A percentile compares a stretch with the other conserved stretches of the same genome.
phyloP scores from a whole-genome alignment of 192 early-diverging fungal species.

The Gryganskiella cystojenkinii region DNA sequence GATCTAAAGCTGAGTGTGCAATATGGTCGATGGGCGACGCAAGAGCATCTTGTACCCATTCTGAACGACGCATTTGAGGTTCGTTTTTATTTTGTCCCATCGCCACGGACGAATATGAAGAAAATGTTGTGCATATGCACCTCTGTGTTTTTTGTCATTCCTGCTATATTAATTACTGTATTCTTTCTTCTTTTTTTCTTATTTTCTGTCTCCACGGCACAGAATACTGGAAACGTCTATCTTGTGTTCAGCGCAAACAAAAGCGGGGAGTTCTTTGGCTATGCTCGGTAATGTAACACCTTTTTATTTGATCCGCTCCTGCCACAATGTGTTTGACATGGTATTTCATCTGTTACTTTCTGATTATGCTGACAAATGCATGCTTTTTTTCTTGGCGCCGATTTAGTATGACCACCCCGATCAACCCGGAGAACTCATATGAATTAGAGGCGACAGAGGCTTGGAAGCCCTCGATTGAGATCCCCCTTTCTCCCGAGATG shows the following conservation, averaged over 20 bases:
- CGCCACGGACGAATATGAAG: not conserved
- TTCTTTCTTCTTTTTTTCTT: not conserved
- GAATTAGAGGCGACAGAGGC: constrained; percentile 30
- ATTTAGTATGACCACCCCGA: constrained; percentile 47
- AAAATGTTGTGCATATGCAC: not conserved
- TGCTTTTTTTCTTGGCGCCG: no score
- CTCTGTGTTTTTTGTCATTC: not conserved
- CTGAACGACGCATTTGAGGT: constrained; percentile 60
- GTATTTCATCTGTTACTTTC: not conserved
- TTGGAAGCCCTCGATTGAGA: constrained; percentile 36
- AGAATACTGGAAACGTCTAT: constrained; percentile 57
- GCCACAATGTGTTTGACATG: not conserved
- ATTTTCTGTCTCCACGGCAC: not conserved
- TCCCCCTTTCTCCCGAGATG: constrained; percentile 40
- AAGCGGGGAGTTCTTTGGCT: constrained; percentile 65
- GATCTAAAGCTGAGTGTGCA: constrained; percentile 62
- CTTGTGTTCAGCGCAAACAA: constrained; percentile 64
- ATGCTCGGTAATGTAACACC: constrained; percentile 39
- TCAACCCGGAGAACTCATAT: constrained; percentile 37
- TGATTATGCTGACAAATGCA: not conserved
- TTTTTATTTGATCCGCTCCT: not conserved
- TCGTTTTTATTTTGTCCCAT: not conserved
- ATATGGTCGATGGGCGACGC: constrained; percentile 60
- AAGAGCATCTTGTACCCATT: constrained; percentile 58
- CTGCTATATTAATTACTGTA: constrained; percentile 3